Conservation (phyloP, 106 monocot genomes). For the Hemerocallis citrina region DNA sequence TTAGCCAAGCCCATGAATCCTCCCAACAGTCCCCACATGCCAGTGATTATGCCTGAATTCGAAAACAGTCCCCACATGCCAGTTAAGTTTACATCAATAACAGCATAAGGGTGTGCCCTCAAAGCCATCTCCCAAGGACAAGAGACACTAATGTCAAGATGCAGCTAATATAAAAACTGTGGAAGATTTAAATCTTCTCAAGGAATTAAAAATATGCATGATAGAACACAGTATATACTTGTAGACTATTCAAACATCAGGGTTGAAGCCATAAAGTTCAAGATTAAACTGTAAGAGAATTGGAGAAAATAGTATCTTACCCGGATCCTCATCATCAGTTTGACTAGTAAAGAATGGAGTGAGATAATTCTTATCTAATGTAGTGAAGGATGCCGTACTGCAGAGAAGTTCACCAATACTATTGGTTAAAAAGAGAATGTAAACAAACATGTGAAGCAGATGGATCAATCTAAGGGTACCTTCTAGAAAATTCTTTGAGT, state of each 20-base stretch:
- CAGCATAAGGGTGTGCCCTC: no score
- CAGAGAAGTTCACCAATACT: constrained; percentile 7
- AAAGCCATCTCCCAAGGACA: background rate
- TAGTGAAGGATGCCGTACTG: constrained; percentile 76
- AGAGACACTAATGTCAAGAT: background rate
- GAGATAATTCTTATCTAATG: constrained; percentile 89
- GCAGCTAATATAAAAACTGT: background rate
- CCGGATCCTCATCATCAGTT: constrained; percentile 68
- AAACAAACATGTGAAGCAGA: background rate
- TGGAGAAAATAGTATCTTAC: constrained; percentile 25
- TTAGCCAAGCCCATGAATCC: no score
- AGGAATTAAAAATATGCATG: background rate
- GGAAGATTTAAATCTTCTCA: background rate
- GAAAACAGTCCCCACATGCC: no score
- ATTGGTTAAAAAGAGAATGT: background rate
- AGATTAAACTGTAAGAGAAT: background rate
- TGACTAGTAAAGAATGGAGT: constrained; percentile 97
- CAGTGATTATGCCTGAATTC: no score
- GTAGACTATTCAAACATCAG: background rate
- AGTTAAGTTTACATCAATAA: no score
- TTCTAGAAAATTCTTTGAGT: constrained; percentile 79
- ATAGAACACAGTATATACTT: background rate
- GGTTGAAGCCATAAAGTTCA: background rate
- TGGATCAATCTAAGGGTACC: constrained; percentile 13
- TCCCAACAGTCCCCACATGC: no score